Percentiles rank a stretch among this genome's conserved stretches.
phyloP scores from a whole-genome alignment of 768 basidiomycete species.

The Mycena indigotica region DNA sequence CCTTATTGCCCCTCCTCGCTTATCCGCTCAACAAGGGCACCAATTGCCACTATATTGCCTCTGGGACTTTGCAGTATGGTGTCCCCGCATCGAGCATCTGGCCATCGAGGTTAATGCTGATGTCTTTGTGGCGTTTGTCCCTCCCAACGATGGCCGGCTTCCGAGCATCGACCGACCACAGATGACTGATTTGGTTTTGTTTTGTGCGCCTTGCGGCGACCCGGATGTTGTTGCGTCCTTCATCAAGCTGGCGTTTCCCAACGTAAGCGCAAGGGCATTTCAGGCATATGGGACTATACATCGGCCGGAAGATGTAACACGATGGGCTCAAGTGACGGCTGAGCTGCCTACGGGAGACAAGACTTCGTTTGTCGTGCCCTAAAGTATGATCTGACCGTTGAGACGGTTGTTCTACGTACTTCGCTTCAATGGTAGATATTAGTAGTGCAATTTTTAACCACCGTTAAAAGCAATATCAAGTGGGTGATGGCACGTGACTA shows the following conservation, averaged over 20 bases:
- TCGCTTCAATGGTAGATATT: too few relatives aligned
- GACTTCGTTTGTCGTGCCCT: neutral
- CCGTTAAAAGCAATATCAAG: too few relatives aligned
- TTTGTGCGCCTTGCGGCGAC: slow-evolving; percentile 20
- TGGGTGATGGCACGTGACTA: too few relatives aligned
- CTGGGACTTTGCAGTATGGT: slow-evolving; percentile 13
- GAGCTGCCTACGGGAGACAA: neutral
- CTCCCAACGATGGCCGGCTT: neutral
- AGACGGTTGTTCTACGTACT: too few relatives aligned
- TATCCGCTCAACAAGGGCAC: neutral
- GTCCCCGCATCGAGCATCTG: slow-evolving; percentile 12
- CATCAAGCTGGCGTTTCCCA: slow-evolving; percentile 17
- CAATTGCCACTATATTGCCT: slow-evolving; percentile 13
- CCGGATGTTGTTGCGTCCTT: slow-evolving; percentile 14
- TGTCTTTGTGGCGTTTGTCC: neutral
- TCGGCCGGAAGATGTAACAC: neutral
- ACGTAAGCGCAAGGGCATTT: slow-evolving; percentile 5
- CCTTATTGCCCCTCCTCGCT: slow-evolving; percentile 6
- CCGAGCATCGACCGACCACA: neutral
- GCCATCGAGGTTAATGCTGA: slow-evolving; percentile 19
- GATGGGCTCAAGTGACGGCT: slow-evolving; percentile 11
- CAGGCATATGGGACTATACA: slow-evolving; percentile 6
- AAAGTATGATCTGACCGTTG: too few relatives aligned
- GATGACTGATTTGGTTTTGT: slow-evolving; percentile 12
- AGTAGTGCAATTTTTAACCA: too few relatives aligned